Evolutionary conservation across 2,329 filamentous ascomycete species (phyloP).

Genomic region (Epichloe brachyelytri): DNA sequence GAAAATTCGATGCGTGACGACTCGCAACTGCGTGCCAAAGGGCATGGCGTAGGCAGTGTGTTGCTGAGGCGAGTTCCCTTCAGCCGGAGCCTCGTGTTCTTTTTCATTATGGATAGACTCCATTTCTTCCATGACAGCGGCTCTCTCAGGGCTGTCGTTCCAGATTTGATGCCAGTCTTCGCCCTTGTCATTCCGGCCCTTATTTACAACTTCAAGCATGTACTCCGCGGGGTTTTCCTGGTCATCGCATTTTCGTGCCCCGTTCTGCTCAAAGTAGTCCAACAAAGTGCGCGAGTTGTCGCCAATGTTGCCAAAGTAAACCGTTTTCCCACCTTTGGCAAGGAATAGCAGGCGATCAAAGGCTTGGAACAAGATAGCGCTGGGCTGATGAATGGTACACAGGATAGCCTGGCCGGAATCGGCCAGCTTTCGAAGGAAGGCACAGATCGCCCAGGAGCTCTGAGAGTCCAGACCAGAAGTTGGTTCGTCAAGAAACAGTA

Average conservation of each 20-base stretch:
- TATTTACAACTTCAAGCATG: conserved; percentile 47
- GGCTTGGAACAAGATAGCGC: conserved; percentile 37
- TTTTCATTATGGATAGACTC: conserved; percentile 45
- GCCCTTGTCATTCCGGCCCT: conserved; percentile 23
- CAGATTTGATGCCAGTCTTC: conserved; percentile 58
- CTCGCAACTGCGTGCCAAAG: conserved; percentile 49
- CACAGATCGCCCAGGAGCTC: conserved; percentile 49
- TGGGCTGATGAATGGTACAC: conserved; percentile 43
- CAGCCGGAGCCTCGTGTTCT: conserved; percentile 4
- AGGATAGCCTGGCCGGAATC: conserved; percentile 39
- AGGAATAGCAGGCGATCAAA: conserved; percentile 53
- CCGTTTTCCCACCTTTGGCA: conserved; percentile 50
- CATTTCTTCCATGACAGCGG: conserved; percentile 46
- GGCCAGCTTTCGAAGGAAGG: conserved; percentile 49
- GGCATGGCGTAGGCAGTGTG: conserved; percentile 67
- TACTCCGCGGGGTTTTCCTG: conserved; percentile 65
- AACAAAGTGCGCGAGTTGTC: conserved; percentile 42
- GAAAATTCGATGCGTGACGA: conserved; percentile 58
- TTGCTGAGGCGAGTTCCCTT: conserved; percentile 11
- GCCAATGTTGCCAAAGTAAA: conserved; percentile 58
- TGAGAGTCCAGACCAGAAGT: conserved; percentile 50
- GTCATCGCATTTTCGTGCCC: conserved; percentile 43
- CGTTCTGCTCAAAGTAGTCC: conserved; percentile 52
- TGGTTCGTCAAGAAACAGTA: conserved; percentile 51
- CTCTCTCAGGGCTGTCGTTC: conserved; percentile 38